Base-by-base conservation (phyloP, 106 monocot genomes). In the Allium fistulosum region DNA sequence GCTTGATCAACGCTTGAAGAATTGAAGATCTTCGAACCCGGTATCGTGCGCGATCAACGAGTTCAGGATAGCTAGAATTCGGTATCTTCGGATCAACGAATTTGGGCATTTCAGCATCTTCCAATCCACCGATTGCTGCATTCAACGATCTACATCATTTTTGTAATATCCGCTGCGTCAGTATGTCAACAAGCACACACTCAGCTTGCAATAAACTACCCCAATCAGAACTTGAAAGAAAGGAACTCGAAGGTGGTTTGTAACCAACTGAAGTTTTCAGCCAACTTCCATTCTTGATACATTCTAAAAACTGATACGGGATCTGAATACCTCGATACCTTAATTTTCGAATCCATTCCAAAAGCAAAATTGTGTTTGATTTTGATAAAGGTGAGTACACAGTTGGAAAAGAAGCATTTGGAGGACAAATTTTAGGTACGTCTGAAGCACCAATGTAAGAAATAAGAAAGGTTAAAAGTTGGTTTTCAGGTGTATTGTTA, bases 221-320 rank as follows among this genome's bases (percentile, higher is more conserved):
- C 84, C 85, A 81, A 4, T 69, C 63, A 18, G 71, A 66, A 17
- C 15, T 46, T 0, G 82, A 69, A 1, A 82, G 57, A 48, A 86
- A 82, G 3, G 75, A 79, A 8, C 71, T 57, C 0, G 48, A 56
- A 0, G 85, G 85, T 16, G 85, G 46, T 28, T 61, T 72, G 51
- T 72, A 72, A 37, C 85, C 85, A 61, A 67, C 49, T 2, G 76
- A 79, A 18, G 85, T 86, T 75, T 73, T 86, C 17, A 86, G 22
- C 82, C 85, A 86, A 37, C 46, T 73, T 58, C 85, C 85, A 28
- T 58, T 1, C 55, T 71, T 82, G 16, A 86, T 52, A 52, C 82
- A 76, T 16, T 52, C 10, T 59, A 82, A 18, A 66, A 86, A 86
- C 26, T 11, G 69, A 1, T 49, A 11, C 0, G 79, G 81, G 4